Conservation (phyloP, 2,329 filamentous ascomycete species). For the Colletotrichum sp. region DNA sequence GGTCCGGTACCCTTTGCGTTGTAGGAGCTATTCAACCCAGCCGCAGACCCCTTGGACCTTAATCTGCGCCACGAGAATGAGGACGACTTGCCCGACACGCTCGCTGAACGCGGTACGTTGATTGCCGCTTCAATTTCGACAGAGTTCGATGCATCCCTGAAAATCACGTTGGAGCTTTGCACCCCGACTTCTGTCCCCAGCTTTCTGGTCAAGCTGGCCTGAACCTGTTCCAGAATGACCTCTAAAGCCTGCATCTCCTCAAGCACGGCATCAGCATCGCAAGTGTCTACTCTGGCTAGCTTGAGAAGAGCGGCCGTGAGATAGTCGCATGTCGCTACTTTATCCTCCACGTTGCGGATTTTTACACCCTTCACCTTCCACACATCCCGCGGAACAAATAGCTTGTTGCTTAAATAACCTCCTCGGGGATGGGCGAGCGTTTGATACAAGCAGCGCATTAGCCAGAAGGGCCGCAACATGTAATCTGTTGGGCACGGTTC, state of each 20-base stretch:
- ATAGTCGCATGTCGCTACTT: constrained; percentile 88
- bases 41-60: constrained; percentile 84
- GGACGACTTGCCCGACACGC: constrained; percentile 77
- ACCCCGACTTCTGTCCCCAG: constrained; percentile 93
- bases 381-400: constrained; percentile 91
- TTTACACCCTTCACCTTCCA: constrained; percentile 96
- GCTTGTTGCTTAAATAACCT: constrained; percentile 87
- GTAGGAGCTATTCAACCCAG: constrained; percentile 60
- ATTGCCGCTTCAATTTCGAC: constrained; percentile 50
- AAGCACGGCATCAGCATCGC: constrained; percentile 88
- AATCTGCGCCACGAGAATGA: constrained; percentile 86
- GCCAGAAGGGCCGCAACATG: constrained; percentile 94
- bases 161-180: constrained; percentile 73
- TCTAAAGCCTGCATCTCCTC: constrained; percentile 95
- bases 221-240: constrained; percentile 83
- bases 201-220: constrained; percentile 77
- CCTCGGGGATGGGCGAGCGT: constrained; percentile 90
- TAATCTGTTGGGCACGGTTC: constrained; percentile 92
- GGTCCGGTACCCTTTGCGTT: constrained; percentile 34
- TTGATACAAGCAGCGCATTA: constrained; percentile 94
- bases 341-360: constrained; percentile 89
- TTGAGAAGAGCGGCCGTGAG: constrained; percentile 88
- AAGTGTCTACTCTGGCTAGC: constrained; percentile 82
- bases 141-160: constrained; percentile 68
- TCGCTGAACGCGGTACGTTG: constrained; percentile 58